Conservation (phyloP, 371 early-diverging fungal genomes). For the Mucor sp. region DNA sequence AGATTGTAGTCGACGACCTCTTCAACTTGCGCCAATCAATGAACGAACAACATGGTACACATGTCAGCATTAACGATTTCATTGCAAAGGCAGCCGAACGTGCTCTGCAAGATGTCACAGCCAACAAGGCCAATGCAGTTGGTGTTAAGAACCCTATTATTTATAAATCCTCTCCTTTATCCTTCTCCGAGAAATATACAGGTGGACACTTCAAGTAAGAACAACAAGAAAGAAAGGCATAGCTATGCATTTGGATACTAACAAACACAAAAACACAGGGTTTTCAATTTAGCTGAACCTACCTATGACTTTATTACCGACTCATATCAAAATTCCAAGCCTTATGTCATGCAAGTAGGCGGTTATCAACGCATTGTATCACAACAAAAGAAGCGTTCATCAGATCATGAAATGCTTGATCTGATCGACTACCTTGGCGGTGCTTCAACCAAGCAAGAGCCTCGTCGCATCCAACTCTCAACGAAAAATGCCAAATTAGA, state of each 20-base stretch:
- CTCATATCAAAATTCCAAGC: conserved; percentile 37
- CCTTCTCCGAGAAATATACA: conserved; percentile 27
- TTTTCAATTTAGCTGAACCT: conserved; percentile 48
- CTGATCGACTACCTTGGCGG: conserved; percentile 45
- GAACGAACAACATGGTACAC: conserved; percentile 65
- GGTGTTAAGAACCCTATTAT: conserved; percentile 21
- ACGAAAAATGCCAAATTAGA: conserved; percentile 22
- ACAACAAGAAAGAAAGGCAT: not conserved
- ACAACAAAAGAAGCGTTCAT: conserved; percentile 6
- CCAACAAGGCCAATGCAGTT: conserved; percentile 37
- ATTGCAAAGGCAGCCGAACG: conserved; percentile 83
- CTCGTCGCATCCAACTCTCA: conserved; percentile 21
- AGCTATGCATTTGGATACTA: not conserved
- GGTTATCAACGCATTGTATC: conserved; percentile 14
- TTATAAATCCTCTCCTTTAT: conserved; percentile 11
- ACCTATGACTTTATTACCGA: conserved; percentile 53
- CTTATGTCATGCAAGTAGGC: conserved; percentile 38
- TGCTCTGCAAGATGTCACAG: conserved; percentile 71
- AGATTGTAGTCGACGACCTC: conserved; percentile 68
- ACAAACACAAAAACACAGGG: conserved; percentile 21
- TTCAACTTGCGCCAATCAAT: conserved; percentile 66
- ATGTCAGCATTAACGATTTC: conserved; percentile 85
- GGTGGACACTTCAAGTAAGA: conserved; percentile 48
- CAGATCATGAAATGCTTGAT: conserved; percentile 37
- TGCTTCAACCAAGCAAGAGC: conserved; percentile 2